phyloP scores from a whole-genome alignment of 192 early-diverging fungal genomes.

The Chytriomyces sp. region DNA sequence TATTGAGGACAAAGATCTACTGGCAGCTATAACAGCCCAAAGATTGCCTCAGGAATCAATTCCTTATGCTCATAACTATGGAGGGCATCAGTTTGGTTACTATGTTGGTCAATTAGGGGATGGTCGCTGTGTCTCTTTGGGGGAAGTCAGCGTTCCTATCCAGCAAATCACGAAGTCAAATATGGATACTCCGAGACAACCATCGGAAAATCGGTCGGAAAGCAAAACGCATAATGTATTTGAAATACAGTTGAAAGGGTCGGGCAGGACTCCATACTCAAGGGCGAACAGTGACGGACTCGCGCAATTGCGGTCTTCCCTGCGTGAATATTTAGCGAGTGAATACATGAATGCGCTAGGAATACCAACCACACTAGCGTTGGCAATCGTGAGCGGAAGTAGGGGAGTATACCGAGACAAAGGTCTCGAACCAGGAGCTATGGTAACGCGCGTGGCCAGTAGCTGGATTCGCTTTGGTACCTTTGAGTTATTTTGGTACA shows the following conservation, averaged over 20 bases:
- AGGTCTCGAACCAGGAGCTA: slow-evolving; percentile 69
- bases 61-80: slow-evolving; percentile 49
- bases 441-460: slow-evolving; percentile 69
- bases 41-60: background rate
- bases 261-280: slow-evolving; percentile 82
- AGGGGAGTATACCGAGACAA: slow-evolving; percentile 64
- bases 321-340: slow-evolving; percentile 80
- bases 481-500: slow-evolving; percentile 79
- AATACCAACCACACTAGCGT: slow-evolving; percentile 76
- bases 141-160: slow-evolving; percentile 44
- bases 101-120: slow-evolving; percentile 65
- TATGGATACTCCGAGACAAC: background rate
- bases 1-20: slow-evolving; percentile 10
- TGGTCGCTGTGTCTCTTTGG: slow-evolving; percentile 81
- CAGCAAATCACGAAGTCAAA: background rate
- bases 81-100: slow-evolving; percentile 58
- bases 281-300: slow-evolving; percentile 79
- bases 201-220: slow-evolving; percentile 35
- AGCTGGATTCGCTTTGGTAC: slow-evolving; percentile 87
- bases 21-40: background rate
- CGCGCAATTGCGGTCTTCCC: slow-evolving; percentile 83
- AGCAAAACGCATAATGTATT: background rate
- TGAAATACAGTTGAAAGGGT: slow-evolving; percentile 87
- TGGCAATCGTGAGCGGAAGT: slow-evolving; percentile 65
- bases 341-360: slow-evolving; percentile 75